Percentiles rank a stretch among this genome's conserved stretches.
phyloP scores from a whole-genome alignment of 352 stramenopile genomes.

The Phytopythium sindhum region DNA sequence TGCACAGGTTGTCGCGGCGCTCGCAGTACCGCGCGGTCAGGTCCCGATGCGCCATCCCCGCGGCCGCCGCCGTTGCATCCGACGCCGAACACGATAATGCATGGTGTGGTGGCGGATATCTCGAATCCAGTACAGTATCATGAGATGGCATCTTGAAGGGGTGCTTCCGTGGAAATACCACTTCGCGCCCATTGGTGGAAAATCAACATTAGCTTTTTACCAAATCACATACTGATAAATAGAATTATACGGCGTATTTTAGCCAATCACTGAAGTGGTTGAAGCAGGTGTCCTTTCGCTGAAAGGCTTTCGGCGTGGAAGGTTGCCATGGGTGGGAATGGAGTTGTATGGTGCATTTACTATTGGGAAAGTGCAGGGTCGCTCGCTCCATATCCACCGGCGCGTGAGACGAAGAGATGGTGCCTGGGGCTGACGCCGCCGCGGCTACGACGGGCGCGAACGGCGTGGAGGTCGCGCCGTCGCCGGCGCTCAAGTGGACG shows the following conservation, averaged over 20 bases:
- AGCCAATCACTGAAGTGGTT: conserved; percentile 10
- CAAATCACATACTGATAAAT: conserved; percentile 10
- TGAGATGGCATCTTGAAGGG: conserved; percentile 52
- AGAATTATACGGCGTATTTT: background rate
- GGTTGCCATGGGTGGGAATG: too few relatives aligned
- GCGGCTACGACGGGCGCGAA: background rate
- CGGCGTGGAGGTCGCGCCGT: background rate
- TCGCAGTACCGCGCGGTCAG: conserved; percentile 45
- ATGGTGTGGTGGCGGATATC: background rate
- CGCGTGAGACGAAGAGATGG: background rate
- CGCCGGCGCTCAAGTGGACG: conserved; percentile 46
- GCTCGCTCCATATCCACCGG: background rate
- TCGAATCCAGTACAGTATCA: background rate
- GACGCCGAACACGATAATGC: too few relatives aligned
- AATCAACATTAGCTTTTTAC: conserved; percentile 4
- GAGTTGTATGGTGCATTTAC: background rate
- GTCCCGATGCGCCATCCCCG: conserved; percentile 58
- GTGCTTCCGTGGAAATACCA: conserved; percentile 16
- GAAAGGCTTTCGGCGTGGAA: too few relatives aligned
- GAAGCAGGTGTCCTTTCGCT: conserved; percentile 1
- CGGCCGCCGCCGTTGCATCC: background rate
- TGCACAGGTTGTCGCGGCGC: conserved; percentile 42
- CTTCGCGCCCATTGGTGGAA: conserved; percentile 16
- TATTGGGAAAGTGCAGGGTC: background rate
- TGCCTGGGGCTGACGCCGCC: background rate